Conservation (phyloP, 495 filamentous ascomycete genomes). For the Trichodelitschia bisporula region DNA sequence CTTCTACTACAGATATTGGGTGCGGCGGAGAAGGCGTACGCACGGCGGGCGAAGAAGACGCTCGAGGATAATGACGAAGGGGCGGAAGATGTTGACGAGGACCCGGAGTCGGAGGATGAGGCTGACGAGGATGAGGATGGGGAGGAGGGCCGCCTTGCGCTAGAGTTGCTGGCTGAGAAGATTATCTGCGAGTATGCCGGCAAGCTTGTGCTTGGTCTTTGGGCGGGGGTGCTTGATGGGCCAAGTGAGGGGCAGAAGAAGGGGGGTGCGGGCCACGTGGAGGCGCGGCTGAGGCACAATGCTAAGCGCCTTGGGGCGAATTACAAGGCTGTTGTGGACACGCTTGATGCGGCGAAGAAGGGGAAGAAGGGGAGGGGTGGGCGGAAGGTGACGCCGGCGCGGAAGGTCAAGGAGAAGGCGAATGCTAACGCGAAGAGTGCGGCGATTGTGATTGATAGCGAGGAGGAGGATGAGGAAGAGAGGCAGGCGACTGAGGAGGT, state of each 20-base stretch:
- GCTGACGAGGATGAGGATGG: neutral
- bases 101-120: neutral
- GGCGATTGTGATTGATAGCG: constrained; percentile 7
- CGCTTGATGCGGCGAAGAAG: constrained; percentile 36
- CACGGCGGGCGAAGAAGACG: neutral
- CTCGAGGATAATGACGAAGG: neutral
- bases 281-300: constrained; percentile 18
- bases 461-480: constrained; percentile 21
- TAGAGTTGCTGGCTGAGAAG: constrained; percentile 1
- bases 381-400: constrained; percentile 21
- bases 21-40: constrained; percentile 1
- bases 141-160: neutral
- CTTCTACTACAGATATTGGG: neutral
- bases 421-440: constrained; percentile 3
- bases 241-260: neutral
- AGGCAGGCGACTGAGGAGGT: constrained; percentile 16
- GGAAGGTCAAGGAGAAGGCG: constrained; percentile 16
- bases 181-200: neutral
- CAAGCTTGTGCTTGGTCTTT: neutral
- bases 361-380: constrained; percentile 9
- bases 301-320: constrained; percentile 41
- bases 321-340: constrained; percentile 51
- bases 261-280: neutral
- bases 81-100: neutral
- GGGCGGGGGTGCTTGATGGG: neutral